Percentiles rank a stretch among this genome's conserved stretches.
Evolutionary conservation across 2,329 filamentous ascomycete species (phyloP).

Genomic region (Xylariaceae sp.): DNA sequence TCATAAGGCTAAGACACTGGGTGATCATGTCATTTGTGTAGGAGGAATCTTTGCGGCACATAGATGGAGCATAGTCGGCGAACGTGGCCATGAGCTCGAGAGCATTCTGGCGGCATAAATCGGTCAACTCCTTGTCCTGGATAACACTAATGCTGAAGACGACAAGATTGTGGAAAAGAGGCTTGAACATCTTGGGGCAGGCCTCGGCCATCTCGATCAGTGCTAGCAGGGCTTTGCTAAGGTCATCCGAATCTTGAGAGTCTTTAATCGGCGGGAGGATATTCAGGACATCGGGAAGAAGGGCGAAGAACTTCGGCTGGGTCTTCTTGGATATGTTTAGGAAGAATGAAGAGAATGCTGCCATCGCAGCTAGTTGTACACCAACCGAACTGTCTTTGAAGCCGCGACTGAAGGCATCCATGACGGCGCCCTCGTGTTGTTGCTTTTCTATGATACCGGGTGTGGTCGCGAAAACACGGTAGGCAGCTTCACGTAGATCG

Average conservation of each 20-base stretch:
- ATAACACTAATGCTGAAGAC: slow-evolving; percentile 91
- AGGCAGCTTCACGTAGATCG: slow-evolving; percentile 84
- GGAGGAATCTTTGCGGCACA: slow-evolving; percentile 90
- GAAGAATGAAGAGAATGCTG: slow-evolving; percentile 96
- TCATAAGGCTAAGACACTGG: slow-evolving; percentile 96
- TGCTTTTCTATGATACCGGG: slow-evolving; percentile 94
- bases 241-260: slow-evolving; percentile 79
- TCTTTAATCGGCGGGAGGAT: slow-evolving; percentile 93
- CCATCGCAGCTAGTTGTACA: slow-evolving; percentile 89
- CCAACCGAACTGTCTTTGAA: slow-evolving; percentile 83
- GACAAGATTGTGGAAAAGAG: slow-evolving; percentile 86
- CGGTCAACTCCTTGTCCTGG: slow-evolving; percentile 89
- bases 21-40: slow-evolving; percentile 98
- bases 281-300: slow-evolving; percentile 89
- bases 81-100: slow-evolving; percentile 98
- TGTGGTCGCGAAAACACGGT: slow-evolving; percentile 90
- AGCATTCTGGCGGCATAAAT: slow-evolving; percentile 87
- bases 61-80: slow-evolving; percentile 85
- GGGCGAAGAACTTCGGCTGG: slow-evolving; percentile 78
- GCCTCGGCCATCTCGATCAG: slow-evolving; percentile 91
- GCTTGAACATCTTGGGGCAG: slow-evolving; percentile 97
- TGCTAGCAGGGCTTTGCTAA: slow-evolving; percentile 83
- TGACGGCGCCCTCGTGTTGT: slow-evolving; percentile 88
- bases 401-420: slow-evolving; percentile 81
- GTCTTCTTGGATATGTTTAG: slow-evolving; percentile 81